Base-by-base conservation (phyloP, 1,139 yeast genomes). In the Scheffersomyces insectosa region DNA sequence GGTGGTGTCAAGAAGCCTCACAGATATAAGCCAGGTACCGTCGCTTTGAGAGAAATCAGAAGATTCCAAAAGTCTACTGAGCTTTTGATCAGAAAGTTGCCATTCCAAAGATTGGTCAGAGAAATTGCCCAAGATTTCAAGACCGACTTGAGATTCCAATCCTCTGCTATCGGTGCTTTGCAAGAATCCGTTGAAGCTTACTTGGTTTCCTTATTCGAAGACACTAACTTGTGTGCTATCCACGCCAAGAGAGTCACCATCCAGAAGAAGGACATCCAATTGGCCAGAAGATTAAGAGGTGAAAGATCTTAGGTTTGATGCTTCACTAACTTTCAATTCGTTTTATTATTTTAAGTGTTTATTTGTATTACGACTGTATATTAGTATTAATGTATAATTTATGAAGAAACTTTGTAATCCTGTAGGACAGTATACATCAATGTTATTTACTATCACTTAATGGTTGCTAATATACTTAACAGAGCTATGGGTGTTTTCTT, bases 21-120 rank as follows among this genome's bases (percentile, higher is more conserved):
- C 89, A 89, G 98, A 87, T 91, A 90, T 81, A 91, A 90, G 93
- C 98, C 98, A 74, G 98, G 98, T 90, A 91, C 97, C 68, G 97
- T 91, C 68, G 98, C 98, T 64, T 87, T 91, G 71, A 91, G 97
- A 87, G 98, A 91, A 82, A 91, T 91, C 69, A 89, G 97, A 86
- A 89, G 97, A 81, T 91, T 91, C 84, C 97, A 91, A 81, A 91
- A 91, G 78, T 88, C 97, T 55, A 91, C 97, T 66, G 98, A 91
- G 77, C 81, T 91, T 50, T 83, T 91, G 72, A 90, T 91, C 77
- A 89, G 98, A 85, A 90, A 91, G 80, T 83, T 91, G 64, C 98
- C 98, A 55, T 90, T 90, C 95, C 97, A 91, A 81, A 88, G 98
- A 83, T 85, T 91, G 70, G 97, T 91, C 51, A 86, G 97, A 78